phyloP scores from a whole-genome alignment of 73 alveolate species.

The Symbiodinium pilosum region DNA sequence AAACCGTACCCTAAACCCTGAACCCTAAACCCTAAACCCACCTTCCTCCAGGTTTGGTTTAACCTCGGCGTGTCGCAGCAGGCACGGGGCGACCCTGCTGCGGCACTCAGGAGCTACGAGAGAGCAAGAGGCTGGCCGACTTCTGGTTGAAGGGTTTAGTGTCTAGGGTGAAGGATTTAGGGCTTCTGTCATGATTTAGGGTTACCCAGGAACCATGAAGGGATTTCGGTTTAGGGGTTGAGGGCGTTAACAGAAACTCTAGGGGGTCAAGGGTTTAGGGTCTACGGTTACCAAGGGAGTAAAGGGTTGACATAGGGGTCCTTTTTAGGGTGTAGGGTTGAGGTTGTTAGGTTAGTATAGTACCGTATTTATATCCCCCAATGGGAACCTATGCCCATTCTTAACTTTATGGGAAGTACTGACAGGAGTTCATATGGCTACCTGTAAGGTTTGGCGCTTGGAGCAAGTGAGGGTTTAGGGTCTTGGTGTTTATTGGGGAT shows the following conservation, averaged over 20 bases:
- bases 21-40: neutral
- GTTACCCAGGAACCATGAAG: too few species aligned
- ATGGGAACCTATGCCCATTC: neutral
- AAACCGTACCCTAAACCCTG: neutral
- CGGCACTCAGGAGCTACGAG: conserved; percentile 19
- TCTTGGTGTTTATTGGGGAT: neutral
- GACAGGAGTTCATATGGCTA: neutral
- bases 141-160: neutral
- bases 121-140: neutral
- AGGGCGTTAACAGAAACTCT: too few species aligned
- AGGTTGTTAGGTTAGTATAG: neutral
- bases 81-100: neutral
- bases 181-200: too few species aligned
- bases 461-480: neutral
- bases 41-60: neutral
- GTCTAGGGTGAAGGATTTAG: neutral
- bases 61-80: conserved; percentile 15
- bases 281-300: neutral
- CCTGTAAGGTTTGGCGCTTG: neutral
- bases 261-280: neutral
- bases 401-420: neutral
- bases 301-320: neutral
- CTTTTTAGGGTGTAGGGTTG: neutral
- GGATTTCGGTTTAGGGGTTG: too few species aligned
- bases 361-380: neutral